Evolutionary conservation across 345 rosid genomes (phyloP).

Genomic region (Brassica nigra): DNA sequence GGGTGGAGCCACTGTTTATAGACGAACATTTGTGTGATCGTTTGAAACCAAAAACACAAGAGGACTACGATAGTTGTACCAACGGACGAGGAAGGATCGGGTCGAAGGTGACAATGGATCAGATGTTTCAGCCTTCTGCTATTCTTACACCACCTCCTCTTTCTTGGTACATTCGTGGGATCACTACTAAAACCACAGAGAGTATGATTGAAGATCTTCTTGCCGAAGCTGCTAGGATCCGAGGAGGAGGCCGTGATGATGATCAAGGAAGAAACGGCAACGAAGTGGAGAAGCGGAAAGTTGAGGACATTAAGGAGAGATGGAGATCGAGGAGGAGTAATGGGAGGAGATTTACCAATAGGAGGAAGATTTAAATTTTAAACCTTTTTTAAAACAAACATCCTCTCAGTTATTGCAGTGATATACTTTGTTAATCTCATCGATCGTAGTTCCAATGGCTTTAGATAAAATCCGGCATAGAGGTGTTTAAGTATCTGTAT

Average conservation of each 20-base stretch:
- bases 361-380: background rate
- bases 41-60: constrained; percentile 61
- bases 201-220: constrained; percentile 69
- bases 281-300: constrained; percentile 4
- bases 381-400: background rate
- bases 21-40: constrained; percentile 64
- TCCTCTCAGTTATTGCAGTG: background rate
- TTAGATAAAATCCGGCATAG: background rate
- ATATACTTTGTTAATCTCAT: constrained; percentile 1
- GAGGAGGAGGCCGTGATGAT: constrained; percentile 21
- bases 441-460: background rate
- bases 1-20: constrained; percentile 68
- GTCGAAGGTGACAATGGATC: constrained; percentile 77
- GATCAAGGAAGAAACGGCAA: background rate
- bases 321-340: constrained; percentile 32
- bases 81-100: constrained; percentile 80
- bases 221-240: constrained; percentile 35
- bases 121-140: constrained; percentile 75
- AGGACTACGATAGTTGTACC: constrained; percentile 64
- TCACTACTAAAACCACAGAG: constrained; percentile 78
- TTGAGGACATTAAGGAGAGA: constrained; percentile 28
- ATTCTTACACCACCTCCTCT: constrained; percentile 86
- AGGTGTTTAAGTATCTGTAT: background rate
- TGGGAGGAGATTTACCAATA: constrained; percentile 11
- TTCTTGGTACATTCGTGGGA: constrained; percentile 92